Base-by-base conservation (phyloP, 1,284 basidiomycete genomes). In the Prillingera fragicola region DNA sequence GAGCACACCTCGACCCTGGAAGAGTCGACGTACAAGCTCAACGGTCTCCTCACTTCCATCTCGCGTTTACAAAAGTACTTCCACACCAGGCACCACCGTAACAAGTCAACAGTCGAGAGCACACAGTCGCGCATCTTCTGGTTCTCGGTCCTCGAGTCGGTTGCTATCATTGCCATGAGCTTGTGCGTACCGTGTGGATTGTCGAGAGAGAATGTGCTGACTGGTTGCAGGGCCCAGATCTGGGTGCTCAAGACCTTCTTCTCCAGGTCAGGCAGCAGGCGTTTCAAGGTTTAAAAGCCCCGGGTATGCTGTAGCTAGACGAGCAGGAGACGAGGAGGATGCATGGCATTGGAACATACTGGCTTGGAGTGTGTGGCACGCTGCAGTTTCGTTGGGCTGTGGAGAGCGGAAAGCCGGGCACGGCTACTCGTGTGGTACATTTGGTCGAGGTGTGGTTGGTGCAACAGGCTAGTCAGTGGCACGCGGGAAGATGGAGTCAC, bases 161-260 rank as follows among this genome's bases (percentile, higher is more conserved):
- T 83, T 27, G 84, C 77, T 8, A 78, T 92, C 41, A 75, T 89
- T 47, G 80, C 77, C 24, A 91, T 92, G 85, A 86, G 88, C 8
- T 40, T 70, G 67, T 70, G 43, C 46, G 68, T 66, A 6, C 8
- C 5, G 10, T 1, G 5, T 10, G 25, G 13, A 2, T 10, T 10
- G 7, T 2, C 15, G 33, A 10, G 10, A 34, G 17, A 12, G 10
- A n/a, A 8, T 12, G 10, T 37, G 38, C 41, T 41, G 39, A 50
- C 41, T 21, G 15, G 14, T 14, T 2, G 1, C 61, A 91, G 87
- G 12, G 71, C 84, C 46, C 89, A 92, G 71, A 85, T 91, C 19
- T 92, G 89, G 68, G 76, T 91, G 37, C 78, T 92, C 27, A 88
- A 91, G 70, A 91, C 87, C 18, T 92, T 91, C 81, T 92, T 92